These are phyloP conservation scores for Quercus mongolica DNA, from an alignment of 306 rosid genomes.

Conservation along the genomic window DNA sequence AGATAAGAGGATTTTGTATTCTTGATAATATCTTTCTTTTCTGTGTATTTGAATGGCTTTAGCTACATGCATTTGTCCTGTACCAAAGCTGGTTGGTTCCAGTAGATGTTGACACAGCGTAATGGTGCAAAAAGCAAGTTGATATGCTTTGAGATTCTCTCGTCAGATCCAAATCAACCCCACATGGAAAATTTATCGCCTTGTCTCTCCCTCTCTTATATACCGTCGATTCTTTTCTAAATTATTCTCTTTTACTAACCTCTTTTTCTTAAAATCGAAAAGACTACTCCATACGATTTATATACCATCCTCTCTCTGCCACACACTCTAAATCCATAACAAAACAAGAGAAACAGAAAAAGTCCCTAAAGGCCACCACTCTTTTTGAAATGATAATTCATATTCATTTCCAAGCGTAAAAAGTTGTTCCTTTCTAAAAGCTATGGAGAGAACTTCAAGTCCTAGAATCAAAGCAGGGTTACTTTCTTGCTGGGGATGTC, in stretches of 20 bases:
- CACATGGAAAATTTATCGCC: not conserved
- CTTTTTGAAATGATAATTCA: not conserved
- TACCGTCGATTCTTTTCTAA: not conserved
- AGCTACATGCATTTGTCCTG: not conserved
- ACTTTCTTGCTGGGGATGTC: constrained; percentile 60
- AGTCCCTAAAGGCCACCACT: not conserved
- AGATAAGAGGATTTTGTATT: no score
- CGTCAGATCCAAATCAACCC: not conserved
- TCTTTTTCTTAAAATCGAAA: not conserved
- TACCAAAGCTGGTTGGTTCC: not conserved
- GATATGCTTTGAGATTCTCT: not conserved
- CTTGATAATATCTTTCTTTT: no score
- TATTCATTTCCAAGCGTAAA: not conserved
- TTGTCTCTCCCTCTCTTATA: not conserved
- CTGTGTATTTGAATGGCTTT: not conserved
- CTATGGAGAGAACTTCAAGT: constrained; percentile 46
- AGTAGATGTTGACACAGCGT: not conserved
- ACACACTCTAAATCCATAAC: constrained; percentile 37
- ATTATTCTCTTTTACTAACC: not conserved
- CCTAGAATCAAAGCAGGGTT: constrained; percentile 29
- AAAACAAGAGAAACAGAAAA: not conserved
- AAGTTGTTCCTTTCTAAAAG: constrained; percentile 26
- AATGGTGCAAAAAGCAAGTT: not conserved
- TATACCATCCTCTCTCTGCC: constrained; percentile 34
- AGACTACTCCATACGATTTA: constrained; percentile 9